Conservation (phyloP, 345 rosid species). For the Gossypium sturtianum region DNA sequence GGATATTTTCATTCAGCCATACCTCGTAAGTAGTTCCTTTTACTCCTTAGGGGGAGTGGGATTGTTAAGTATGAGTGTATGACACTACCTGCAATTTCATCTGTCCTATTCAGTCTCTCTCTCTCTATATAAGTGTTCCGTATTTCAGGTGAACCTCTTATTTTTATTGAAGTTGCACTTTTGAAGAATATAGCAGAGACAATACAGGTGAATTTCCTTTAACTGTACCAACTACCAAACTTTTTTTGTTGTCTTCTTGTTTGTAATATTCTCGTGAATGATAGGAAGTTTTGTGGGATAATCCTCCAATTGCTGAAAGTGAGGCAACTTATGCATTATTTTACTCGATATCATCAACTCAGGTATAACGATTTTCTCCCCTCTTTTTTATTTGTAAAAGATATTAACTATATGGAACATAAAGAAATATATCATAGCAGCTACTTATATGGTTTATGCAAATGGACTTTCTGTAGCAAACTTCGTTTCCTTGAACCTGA, state of each 20-base stretch:
- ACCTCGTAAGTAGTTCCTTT: slow-evolving; percentile 53
- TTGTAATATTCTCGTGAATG: slow-evolving; percentile 1
- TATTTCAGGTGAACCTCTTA: slow-evolving; percentile 86
- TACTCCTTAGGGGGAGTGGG: neutral
- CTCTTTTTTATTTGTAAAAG: neutral
- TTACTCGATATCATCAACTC: slow-evolving; percentile 97
- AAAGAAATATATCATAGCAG: neutral
- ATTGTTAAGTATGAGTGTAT: neutral
- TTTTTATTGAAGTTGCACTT: slow-evolving; percentile 96
- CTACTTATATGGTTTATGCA: neutral
- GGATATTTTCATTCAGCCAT: slow-evolving; percentile 89
- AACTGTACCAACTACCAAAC: neutral
- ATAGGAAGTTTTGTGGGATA: slow-evolving; percentile 95
- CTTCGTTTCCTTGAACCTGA: slow-evolving; percentile 8
- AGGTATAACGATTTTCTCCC: slow-evolving; percentile 33
- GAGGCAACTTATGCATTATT: slow-evolving; percentile 82
- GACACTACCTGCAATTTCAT: neutral
- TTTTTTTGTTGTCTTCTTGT: slow-evolving; percentile 5
- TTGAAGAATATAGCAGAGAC: slow-evolving; percentile 66
- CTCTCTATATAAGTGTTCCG: neutral
- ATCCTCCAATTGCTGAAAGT: slow-evolving; percentile 74
- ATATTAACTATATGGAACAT: neutral
- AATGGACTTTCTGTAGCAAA: neutral
- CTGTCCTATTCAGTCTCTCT: neutral
- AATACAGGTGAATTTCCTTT: slow-evolving; percentile 53